phyloP scores from a whole-genome alignment of 1,139 yeast species.

The Kurtzmaniella quercitrusa region DNA sequence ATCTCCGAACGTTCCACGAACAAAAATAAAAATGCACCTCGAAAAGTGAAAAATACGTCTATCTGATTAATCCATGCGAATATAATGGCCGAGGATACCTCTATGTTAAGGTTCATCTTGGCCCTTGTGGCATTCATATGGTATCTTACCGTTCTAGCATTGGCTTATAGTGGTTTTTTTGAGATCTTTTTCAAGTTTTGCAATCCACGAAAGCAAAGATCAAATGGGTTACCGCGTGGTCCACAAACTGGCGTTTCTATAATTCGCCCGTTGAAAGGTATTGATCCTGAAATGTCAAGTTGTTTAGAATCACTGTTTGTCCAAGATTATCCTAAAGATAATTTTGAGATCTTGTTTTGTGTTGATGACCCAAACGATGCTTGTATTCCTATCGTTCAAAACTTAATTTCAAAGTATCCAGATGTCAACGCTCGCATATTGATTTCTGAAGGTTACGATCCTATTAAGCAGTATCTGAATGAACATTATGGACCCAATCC shows the following conservation, averaged over 20 bases:
- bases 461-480: slow-evolving; percentile 16
- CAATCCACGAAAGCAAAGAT: slow-evolving; percentile 9
- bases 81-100: not conserved
- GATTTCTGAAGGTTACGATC: slow-evolving; percentile 38
- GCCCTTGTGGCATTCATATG: slow-evolving; percentile 26
- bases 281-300: slow-evolving; percentile 68
- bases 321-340: slow-evolving; percentile 60
- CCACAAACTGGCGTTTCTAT: slow-evolving; percentile 60
- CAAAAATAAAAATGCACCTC: not conserved
- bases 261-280: slow-evolving; percentile 77
- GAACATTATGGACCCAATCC: slow-evolving; percentile 83
- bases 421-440: slow-evolving; percentile 56
- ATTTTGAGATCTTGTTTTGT: slow-evolving; percentile 71
- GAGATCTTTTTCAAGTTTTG: slow-evolving; percentile 40
- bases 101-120: not conserved
- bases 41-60: not conserved
- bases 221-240: slow-evolving; percentile 2
- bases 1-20: not conserved
- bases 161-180: slow-evolving; percentile 46
- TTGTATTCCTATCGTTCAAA: slow-evolving; percentile 54
- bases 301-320: slow-evolving; percentile 68
- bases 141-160: slow-evolving; percentile 41
- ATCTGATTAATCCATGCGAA: not conserved
- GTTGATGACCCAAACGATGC: slow-evolving; percentile 64
- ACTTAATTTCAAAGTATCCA: slow-evolving; percentile 52